Evolutionary conservation across 768 basidiomycete genomes (phyloP).

Genomic region (Suillus spraguei): DNA sequence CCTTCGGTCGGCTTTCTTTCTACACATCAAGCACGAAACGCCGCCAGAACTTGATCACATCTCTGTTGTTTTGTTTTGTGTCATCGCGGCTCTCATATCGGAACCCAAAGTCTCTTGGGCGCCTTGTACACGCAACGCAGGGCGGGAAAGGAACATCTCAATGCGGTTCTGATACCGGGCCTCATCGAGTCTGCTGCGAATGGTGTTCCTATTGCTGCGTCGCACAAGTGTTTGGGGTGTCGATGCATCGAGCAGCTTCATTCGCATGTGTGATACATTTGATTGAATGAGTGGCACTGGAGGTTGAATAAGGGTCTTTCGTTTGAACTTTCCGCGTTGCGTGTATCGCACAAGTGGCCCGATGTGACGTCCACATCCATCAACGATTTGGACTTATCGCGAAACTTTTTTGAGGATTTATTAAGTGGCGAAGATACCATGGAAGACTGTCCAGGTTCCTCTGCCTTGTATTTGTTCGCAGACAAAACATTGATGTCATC

Average conservation of each 20-base stretch:
- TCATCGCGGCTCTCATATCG: too few species aligned
- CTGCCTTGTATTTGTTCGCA: background rate
- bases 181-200: constrained; percentile 2
- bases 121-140: constrained; percentile 18
- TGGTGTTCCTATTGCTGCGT: constrained; percentile 17
- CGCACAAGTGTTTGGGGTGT: constrained; percentile 21
- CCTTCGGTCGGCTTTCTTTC: too few species aligned
- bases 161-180: constrained; percentile 15
- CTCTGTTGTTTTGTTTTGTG: too few species aligned
- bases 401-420: constrained; percentile 11
- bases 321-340: background rate
- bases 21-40: too few species aligned
- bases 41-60: too few species aligned
- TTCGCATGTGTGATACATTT: background rate
- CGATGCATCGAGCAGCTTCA: background rate
- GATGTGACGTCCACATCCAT: background rate
- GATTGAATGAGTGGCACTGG: too few species aligned
- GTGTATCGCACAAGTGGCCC: background rate
- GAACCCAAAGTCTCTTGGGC: constrained; percentile 12
- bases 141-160: constrained; percentile 28
- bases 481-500: background rate
- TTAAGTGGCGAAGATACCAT: background rate
- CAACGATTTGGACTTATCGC: constrained; percentile 22
- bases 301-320: background rate
- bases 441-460: background rate